Base-by-base conservation (phyloP, 2,329 filamentous ascomycete species). In the Orbilia quercus region DNA sequence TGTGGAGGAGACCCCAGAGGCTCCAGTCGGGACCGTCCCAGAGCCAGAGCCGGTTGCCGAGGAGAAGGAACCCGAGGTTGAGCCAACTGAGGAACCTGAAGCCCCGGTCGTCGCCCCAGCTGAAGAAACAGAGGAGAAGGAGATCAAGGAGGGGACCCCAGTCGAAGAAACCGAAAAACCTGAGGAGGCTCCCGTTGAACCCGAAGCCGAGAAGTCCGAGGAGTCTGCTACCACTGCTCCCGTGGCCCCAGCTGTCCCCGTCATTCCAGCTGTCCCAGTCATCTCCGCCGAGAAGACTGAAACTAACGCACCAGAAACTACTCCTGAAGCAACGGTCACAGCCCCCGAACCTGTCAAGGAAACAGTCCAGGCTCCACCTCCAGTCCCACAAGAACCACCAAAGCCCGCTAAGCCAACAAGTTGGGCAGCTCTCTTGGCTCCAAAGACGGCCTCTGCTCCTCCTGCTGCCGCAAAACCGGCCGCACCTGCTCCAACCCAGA, bases 401-500 rank as follows among this genome's bases (percentile, higher is more conserved):
- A 71, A 71, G 23, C 66, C 66, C 3, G 67, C 31, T n/a, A 72
- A 72, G 31, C 67, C 67, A 31, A 34, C 59, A 12, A 72, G 67
- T 40, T 72, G 67, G 67, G 67, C 67, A n/a, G 67, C 67, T 47
- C 59, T 72, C 25, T 45, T 72, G n/a, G 59, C 59, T 22, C 23
- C 44, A 0, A 72, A 65, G 12, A 54, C 59, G 2, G 23, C 65
- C 47, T 44, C 66, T 4, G 28, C 71, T 74, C 65, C 77, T 34
- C 66, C 76, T 16, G 57, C 79, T 22, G 78, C 18, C 51, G 31
- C 59, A 11, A 44, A 47, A 44, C 78, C 81, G 28, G 50, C 42
- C 12, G 76, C 83, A 82, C 82, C 54, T 74, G 83, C 90, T 63
- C 84, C 87, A 53, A 85, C 84, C 25, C 25, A 74, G 7, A 64